Conservation (phyloP, 2,329 filamentous ascomycete genomes). For the Falciphora oryzae region DNA sequence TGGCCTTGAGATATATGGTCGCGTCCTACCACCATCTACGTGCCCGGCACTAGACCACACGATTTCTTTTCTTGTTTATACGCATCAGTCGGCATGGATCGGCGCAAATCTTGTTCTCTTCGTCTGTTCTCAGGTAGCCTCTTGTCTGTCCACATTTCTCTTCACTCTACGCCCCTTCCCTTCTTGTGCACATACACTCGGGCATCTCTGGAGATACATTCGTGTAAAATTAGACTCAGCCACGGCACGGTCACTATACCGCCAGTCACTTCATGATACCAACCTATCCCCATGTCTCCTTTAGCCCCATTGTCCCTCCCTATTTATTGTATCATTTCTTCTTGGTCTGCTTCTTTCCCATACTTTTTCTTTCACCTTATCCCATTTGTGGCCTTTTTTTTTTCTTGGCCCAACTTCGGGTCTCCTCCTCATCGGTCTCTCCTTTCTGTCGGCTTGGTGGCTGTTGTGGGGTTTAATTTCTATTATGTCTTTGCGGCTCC, state of each 20-base stretch:
- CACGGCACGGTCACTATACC: constrained; percentile 1
- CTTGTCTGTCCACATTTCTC: neutral
- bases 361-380: neutral
- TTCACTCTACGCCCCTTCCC: neutral
- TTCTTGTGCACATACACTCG: neutral
- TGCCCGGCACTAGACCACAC: neutral
- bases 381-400: neutral
- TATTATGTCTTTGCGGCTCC: neutral
- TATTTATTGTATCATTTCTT: neutral
- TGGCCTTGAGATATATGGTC: neutral
- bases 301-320: neutral
- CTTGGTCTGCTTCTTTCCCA: neutral
- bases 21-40: neutral
- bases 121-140: neutral
- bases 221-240: constrained; percentile 5
- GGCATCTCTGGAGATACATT: constrained; percentile 8
- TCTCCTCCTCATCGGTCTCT: neutral
- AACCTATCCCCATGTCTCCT: neutral
- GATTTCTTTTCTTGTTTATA: constrained; percentile 3
- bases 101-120: constrained; percentile 3
- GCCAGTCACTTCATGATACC: constrained; percentile 5
- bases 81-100: constrained; percentile 7
- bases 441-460: neutral
- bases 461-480: neutral
- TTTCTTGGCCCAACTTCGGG: neutral